phyloP scores from a whole-genome alignment of 2,329 filamentous ascomycete species.

The Thelonectria discophora region DNA sequence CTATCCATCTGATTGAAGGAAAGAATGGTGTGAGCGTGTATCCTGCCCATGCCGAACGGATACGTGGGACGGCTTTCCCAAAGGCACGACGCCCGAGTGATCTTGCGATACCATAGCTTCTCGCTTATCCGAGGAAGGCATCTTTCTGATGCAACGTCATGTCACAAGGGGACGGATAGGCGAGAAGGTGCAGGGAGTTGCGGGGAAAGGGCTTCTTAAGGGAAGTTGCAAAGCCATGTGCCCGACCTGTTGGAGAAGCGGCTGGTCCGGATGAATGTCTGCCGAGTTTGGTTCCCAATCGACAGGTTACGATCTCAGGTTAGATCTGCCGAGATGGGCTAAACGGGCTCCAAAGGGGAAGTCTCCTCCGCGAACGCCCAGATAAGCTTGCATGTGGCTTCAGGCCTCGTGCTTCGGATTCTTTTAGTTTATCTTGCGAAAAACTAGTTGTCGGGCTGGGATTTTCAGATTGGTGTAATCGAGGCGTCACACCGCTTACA shows the following conservation, averaged over 20 bases:
- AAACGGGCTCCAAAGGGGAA: conserved; percentile 5
- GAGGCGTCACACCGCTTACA: conserved; percentile 1
- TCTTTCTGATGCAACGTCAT: conserved; percentile 20
- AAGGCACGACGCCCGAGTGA: conserved; percentile 4
- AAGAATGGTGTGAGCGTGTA: not conserved
- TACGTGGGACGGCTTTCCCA: conserved; percentile 9
- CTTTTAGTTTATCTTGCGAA: conserved; percentile 1
- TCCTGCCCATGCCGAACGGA: not conserved
- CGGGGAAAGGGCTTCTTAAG: conserved; percentile 3
- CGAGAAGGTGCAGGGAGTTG: conserved; percentile 3
- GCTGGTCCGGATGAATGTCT: conserved; percentile 3
- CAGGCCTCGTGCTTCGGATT: not conserved
- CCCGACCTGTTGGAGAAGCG: not conserved
- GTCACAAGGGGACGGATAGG: conserved; percentile 18
- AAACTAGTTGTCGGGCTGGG: conserved; percentile 1
- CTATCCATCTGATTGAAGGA: not conserved
- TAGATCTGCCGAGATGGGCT: conserved; percentile 1
- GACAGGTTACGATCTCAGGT: conserved; percentile 10
- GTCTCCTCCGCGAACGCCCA: conserved; percentile 10
- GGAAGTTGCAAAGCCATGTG: conserved; percentile 18
- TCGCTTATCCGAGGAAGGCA: conserved; percentile 14
- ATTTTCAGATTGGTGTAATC: too few species aligned
- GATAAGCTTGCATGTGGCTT: conserved; percentile 12
- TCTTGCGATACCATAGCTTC: conserved; percentile 6
- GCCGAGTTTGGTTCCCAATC: conserved; percentile 13